phyloP scores from a whole-genome alignment of 2,329 filamentous ascomycete species.

The Ilyonectria destructans region DNA sequence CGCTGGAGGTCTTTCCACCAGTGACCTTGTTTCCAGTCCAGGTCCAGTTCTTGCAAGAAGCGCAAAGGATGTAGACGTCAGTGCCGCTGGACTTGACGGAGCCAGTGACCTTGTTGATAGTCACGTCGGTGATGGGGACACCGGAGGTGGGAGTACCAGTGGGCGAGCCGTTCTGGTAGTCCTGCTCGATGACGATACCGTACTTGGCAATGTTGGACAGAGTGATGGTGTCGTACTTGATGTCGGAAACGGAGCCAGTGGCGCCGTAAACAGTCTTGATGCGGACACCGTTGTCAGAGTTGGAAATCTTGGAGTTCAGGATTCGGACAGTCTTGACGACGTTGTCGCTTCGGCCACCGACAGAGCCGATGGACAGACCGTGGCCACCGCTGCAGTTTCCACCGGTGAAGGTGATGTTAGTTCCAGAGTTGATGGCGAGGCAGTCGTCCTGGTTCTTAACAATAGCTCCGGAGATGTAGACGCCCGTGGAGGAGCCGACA shows the following conservation, averaged over 20 bases:
- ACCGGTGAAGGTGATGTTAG: slow-evolving; percentile 63
- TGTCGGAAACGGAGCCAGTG: slow-evolving; percentile 61
- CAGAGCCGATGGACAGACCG: slow-evolving; percentile 61
- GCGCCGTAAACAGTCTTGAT: slow-evolving; percentile 67
- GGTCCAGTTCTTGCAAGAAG: slow-evolving; percentile 66
- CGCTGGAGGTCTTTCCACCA: slow-evolving; percentile 62
- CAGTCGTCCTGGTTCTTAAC: slow-evolving; percentile 77
- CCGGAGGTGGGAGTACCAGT: slow-evolving; percentile 63
- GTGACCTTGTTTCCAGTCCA: slow-evolving; percentile 66
- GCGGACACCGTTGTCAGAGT: slow-evolving; percentile 69
- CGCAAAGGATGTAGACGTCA: slow-evolving; percentile 70
- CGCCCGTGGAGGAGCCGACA: slow-evolving; percentile 64
- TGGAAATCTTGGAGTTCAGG: slow-evolving; percentile 63
- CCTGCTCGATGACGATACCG: slow-evolving; percentile 59
- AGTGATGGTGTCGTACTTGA: slow-evolving; percentile 62
- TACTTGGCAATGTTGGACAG: slow-evolving; percentile 61
- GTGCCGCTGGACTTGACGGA: slow-evolving; percentile 58
- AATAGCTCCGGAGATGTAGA: slow-evolving; percentile 67
- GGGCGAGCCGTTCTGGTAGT: slow-evolving; percentile 66
- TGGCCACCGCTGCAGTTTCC: slow-evolving; percentile 63
- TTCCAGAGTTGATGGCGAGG: slow-evolving; percentile 71
- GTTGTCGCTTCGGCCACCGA: slow-evolving; percentile 67
- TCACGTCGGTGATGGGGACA: slow-evolving; percentile 69
- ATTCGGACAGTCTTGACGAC: slow-evolving; percentile 67
- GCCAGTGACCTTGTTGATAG: slow-evolving; percentile 61